Evolutionary conservation across 1,284 basidiomycete species (phyloP), one percentile per base, ranked within the genome.

Genomic region (Boletus chippewaensis): DNA sequence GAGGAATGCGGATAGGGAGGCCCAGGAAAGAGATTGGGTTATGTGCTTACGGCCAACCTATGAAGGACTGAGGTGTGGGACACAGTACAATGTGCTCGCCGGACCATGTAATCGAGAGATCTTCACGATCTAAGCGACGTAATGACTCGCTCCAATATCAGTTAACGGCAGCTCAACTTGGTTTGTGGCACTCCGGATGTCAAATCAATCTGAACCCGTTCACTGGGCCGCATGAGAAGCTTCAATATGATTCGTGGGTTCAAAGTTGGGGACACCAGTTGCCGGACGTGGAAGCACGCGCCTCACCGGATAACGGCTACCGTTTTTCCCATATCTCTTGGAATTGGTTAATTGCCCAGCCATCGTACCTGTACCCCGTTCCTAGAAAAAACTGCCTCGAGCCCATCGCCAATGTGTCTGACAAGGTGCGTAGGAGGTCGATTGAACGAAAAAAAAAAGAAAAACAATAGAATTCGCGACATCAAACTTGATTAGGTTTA

Each of bases 261-360:
- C 31, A 40, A 26, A 29, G 29, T 40, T 45, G n/a, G 32, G 50
- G 50, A 51, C 24, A 42, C 28, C 49, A 49, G 48, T 41, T 57
- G 49, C 61, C 61, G 38, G 41, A 59, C 35, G 52, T 42, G 61
- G 63, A 50, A 62, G 38, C 10, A 22, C 15, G 52, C 51, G 48
- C 53, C 50, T 29, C 39, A 52, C 61, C 61, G 59, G 61, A 28
- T 58, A 41, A 51, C 59, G 64, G 64, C 41, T 60, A 55, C 44
- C 24, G 3, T 16, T 29, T 8, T 53, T 59, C 48, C 62, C 52
- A 53, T 59, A 16, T 35, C 4, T 45, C 34, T 16, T 34, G 32
- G 32, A 34, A 36, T 36, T 35, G 15, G 35, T 15, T 9, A 16
- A 28, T 13, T 28, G 46, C 35, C 42, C 44, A 49, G 55, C 31